Base-by-base conservation (phyloP, 805 yeast genomes). In the Metschnikowia santaceciliae region DNA sequence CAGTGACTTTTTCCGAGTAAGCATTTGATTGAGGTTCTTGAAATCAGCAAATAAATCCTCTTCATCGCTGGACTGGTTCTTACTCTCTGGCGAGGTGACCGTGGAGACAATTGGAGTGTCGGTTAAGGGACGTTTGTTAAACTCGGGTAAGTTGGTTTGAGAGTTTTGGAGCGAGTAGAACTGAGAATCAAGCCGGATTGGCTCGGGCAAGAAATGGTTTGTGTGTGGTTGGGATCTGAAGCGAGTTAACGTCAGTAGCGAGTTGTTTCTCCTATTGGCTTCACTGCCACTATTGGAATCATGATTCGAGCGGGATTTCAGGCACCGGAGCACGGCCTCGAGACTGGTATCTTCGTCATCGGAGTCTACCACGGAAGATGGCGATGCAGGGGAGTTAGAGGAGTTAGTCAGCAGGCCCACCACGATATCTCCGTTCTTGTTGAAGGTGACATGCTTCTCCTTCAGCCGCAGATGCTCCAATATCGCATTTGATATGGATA, bases 101-200 rank as follows among this genome's bases (percentile, higher is more conserved):
- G 75, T 71, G 32, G 86, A 81, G 10, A 77, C 78, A 1, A 83
- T 76, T 0, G 94, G 94, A 0, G 94, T 86, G 61, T 86, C 94
- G 40, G 85, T 83, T 48, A 82, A 69, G 0, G 94, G 94, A 42
- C 90, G 71, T 64, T 80, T 83, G 61, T 85, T 82, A 67, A 86
- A 86, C 50, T 72, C 82, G 0, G 88, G 86, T 41, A 77, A 64
- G 37, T 56, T 54, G 14, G 55, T 30, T 32, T 51, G 54, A n/a
- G 58, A 52, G 38, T 47, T 46, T 42, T 40, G 53, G 11, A 42
- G 56, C 8, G 53, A 49, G 46, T 46, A 52, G 44, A 46, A 47
- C 47, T 48, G 50, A 10, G 52, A 35, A n/a, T 52, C 59, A 15
- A 44, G 54, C 48, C 54, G 52, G 41, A 42, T 54, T 7, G 55